These are phyloP conservation scores for Eimeria sp. DNA, from an alignment of 169 alveolate genomes.

Conservation along the genomic window DNA sequence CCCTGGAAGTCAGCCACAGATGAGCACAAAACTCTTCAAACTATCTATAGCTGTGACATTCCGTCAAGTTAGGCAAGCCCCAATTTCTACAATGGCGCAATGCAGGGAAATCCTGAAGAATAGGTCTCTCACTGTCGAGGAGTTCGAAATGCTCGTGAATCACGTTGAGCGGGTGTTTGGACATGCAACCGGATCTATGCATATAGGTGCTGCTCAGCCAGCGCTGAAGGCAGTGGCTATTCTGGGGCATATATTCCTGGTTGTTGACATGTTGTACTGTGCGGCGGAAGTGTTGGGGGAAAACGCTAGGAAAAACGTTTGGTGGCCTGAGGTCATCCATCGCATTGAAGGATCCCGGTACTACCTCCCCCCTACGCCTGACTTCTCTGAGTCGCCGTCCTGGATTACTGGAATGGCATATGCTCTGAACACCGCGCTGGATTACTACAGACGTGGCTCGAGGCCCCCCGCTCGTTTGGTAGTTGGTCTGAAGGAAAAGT, in stretches of 20 bases:
- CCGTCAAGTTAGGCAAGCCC: neutral
- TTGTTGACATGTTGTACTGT: constrained; percentile 28
- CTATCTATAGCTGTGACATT: neutral
- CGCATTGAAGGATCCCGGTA: neutral
- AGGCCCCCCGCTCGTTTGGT: constrained; percentile 11
- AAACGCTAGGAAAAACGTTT: neutral
- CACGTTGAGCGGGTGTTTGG: neutral
- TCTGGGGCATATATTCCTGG: neutral
- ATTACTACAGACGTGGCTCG: neutral
- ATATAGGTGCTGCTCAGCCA: neutral
- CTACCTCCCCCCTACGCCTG: neutral
- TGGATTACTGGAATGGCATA: neutral
- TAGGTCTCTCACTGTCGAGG: neutral
- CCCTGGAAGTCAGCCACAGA: neutral
- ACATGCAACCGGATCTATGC: neutral
- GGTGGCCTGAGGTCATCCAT: constrained; percentile 16
- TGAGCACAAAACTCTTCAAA: neutral
- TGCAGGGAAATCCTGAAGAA: constrained; percentile 4
- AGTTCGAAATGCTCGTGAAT: neutral
- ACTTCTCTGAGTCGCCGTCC: neutral
- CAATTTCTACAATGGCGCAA: neutral
- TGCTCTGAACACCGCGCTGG: neutral
- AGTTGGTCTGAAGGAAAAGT: constrained; percentile 6
- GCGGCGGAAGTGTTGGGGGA: constrained; percentile 36
- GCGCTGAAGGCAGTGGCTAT: neutral